A percentile compares a stretch with the other conserved stretches of the same genome.
phyloP scores from a whole-genome alignment of 164 flowering plant genomes.

The Magnolia kwangsiensis region DNA sequence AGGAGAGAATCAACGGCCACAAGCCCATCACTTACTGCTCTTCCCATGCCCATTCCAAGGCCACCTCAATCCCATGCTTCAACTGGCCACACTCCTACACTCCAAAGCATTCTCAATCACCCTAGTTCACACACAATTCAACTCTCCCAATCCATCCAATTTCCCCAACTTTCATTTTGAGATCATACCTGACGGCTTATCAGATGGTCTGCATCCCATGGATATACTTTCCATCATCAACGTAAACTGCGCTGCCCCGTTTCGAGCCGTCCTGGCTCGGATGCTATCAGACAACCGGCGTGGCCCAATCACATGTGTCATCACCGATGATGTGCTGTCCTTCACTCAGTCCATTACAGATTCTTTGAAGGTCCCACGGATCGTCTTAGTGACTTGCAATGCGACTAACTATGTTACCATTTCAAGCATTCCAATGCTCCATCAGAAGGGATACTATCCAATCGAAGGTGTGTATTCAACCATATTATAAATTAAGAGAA shows the following conservation, averaged over 20 bases:
- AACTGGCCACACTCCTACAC: constrained; percentile 16
- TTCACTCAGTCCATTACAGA: constrained; percentile 30
- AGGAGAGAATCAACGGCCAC: no score
- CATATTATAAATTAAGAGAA: no score
- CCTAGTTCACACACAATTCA: no score
- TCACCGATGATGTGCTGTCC: constrained; percentile 36
- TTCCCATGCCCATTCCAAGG: constrained; percentile 25
- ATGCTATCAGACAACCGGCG: neutral
- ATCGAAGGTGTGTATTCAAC: no score
- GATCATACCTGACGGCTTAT: no score
- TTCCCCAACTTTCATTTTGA: no score
- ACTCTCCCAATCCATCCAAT: no score
- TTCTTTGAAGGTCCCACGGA: constrained; percentile 24
- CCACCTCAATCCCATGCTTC: constrained; percentile 29
- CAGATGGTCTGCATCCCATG: no score
- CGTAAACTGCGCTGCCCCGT: no score
- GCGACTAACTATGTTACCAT: constrained; percentile 14
- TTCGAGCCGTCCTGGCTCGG: no score
- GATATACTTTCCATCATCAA: no score
- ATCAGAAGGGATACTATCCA: constrained; percentile 22
- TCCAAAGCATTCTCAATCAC: no score
- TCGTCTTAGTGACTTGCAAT: constrained; percentile 27
- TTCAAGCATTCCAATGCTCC: constrained; percentile 16
- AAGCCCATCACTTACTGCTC: neutral
- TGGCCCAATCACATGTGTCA: constrained; percentile 25